Evolutionary conservation across 1,139 yeast species (phyloP).

Genomic region (Lodderomyces margitis): DNA sequence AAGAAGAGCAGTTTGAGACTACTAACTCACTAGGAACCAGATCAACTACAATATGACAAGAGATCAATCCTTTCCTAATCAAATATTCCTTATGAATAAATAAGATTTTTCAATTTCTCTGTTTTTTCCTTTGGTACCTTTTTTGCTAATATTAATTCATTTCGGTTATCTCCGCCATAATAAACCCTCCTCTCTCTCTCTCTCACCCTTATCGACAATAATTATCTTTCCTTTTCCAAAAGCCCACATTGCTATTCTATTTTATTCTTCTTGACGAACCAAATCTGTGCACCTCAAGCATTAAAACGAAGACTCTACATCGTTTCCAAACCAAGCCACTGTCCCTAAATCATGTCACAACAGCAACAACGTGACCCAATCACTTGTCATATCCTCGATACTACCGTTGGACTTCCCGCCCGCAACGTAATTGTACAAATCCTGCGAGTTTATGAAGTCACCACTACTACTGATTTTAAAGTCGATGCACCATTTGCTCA

Average conservation of each 20-base stretch:
- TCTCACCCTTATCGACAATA: slow-evolving; percentile 1
- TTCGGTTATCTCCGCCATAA: slow-evolving; percentile 7
- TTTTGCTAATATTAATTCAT: not conserved
- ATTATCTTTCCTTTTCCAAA: too few species aligned
- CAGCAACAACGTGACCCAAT: slow-evolving; percentile 47
- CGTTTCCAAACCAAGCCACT: not conserved
- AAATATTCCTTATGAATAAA: too few species aligned
- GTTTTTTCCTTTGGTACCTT: too few species aligned
- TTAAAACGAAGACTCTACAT: too few species aligned
- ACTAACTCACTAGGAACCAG: too few species aligned
- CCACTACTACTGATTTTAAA: slow-evolving; percentile 19
- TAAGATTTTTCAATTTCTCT: too few species aligned
- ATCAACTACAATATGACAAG: too few species aligned
- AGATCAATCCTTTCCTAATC: too few species aligned
- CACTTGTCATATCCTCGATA: slow-evolving; percentile 86
- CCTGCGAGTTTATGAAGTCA: slow-evolving; percentile 17
- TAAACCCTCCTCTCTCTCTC: not conserved
- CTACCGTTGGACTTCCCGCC: slow-evolving; percentile 83
- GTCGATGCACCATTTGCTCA: slow-evolving; percentile 51
- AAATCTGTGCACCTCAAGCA: too few species aligned
- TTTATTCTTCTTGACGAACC: too few species aligned
- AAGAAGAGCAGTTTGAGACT: too few species aligned
- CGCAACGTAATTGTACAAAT: slow-evolving; percentile 56
- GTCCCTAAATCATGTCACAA: not conserved
- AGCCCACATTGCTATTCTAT: too few species aligned